Evolutionary conservation across 306 rosid genomes (phyloP).

Genomic region (Leucaena leucocephala): DNA sequence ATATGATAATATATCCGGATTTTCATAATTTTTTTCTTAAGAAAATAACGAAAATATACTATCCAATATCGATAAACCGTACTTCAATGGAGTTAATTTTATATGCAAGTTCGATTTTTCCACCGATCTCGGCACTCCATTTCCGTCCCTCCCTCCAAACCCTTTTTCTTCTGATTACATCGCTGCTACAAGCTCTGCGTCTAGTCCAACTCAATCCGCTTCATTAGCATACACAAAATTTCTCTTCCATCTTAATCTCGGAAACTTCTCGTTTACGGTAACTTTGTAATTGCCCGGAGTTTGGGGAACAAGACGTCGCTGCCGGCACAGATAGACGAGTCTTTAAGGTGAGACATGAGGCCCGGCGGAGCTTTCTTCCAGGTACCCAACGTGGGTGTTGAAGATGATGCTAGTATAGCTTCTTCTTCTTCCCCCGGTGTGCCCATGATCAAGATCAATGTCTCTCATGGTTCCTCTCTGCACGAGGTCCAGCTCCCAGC

Average conservation of each 20-base stretch:
- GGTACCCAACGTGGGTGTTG: constrained; percentile 13
- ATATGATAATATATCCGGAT: too few relatives aligned
- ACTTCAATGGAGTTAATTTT: too few relatives aligned
- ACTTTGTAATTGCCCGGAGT: background rate
- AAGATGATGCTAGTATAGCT: background rate
- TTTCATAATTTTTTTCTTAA: too few relatives aligned
- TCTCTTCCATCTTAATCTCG: background rate
- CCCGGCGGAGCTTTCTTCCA: constrained; percentile 3
- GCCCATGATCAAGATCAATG: constrained; percentile 45
- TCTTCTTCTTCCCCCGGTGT: constrained; percentile 25
- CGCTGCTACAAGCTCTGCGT: background rate
- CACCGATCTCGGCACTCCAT: background rate
- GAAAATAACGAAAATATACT: too few relatives aligned
- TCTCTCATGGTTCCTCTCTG: constrained; percentile 41
- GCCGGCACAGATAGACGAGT: background rate
- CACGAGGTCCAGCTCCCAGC: constrained; percentile 48
- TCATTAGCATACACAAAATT: background rate
- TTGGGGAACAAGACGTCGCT: background rate
- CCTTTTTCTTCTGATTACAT: background rate
- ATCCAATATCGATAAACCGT: too few relatives aligned
- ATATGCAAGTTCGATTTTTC: background rate
- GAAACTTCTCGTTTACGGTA: background rate
- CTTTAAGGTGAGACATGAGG: background rate
- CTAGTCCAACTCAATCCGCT: background rate
- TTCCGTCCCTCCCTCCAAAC: background rate